A percentile compares a stretch with the other conserved stretches of the same genome.
phyloP scores from a whole-genome alignment of 164 flowering plant genomes.

The Protea cynaroides region DNA sequence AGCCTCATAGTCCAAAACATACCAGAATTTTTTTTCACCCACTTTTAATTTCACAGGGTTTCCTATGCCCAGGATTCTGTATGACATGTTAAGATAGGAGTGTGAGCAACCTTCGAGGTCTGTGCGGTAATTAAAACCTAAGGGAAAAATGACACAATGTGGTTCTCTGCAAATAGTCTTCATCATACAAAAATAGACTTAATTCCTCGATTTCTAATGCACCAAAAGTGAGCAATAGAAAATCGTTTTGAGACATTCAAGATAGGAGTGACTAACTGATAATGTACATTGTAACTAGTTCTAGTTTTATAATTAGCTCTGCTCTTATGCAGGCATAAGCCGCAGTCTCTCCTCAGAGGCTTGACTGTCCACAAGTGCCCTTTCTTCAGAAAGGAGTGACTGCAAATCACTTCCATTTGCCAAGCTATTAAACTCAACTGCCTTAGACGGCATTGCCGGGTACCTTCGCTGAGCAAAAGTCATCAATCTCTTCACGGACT shows the following conservation, averaged over 20 bases:
- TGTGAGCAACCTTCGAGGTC: too few species aligned
- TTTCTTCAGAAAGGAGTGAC: conserved; percentile 71
- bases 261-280: not conserved
- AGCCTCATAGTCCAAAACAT: too few species aligned
- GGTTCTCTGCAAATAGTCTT: too few species aligned
- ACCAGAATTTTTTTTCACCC: too few species aligned
- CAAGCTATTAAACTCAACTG: conserved; percentile 95
- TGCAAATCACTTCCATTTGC: conserved; percentile 97
- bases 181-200: too few species aligned
- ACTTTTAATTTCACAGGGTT: too few species aligned
- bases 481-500: conserved; percentile 90
- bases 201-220: too few species aligned
- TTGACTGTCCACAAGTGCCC: conserved; percentile 21
- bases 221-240: too few species aligned
- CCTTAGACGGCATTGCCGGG: conserved; percentile 92
- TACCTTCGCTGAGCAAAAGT: conserved; percentile 90
- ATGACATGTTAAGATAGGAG: too few species aligned
- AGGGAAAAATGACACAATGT: too few species aligned
- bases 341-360: conserved; percentile 51
- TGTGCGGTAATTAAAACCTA: too few species aligned
- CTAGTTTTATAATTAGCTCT: not conserved
- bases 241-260: not conserved
- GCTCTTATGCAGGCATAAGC: conserved; percentile 51
- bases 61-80: too few species aligned
- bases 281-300: not conserved